Evolutionary conservation across 129 eudicot species (phyloP), one percentile per base, ranked within the genome.

Genomic region (Helianthus tuberosus): DNA sequence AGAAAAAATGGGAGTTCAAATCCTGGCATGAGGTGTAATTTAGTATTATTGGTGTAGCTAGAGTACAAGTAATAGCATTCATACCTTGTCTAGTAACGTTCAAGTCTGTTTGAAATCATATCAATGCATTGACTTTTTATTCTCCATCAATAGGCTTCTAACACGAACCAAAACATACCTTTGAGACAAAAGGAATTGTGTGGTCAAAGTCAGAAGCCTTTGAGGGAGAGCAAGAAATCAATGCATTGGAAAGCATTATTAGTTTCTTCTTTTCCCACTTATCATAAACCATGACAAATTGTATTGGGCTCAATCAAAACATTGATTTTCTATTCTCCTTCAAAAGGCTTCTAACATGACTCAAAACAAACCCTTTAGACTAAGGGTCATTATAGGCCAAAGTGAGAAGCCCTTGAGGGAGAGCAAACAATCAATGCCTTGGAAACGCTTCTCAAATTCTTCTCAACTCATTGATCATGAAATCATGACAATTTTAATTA

Each of bases 341-440:
- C 81, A 60, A 50, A 49, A 61, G 59, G 64, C 71, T 32, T 29
- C 80, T 76, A 16, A 68, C 39, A 11, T 10, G 39, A 17, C 23
- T 46, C 5, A 55, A 44, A 44, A 76, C 52, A 67, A 3, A 60
- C 55, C 72, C 68, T 66, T 36, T 8, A 16, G 11, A 17, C 17
- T 46, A 32, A 2, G 36, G 58, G 59, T 15, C 17, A 41, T 16
- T 55, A 11, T 5, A 48, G 8, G 64, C 53, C 54, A 50, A 35
- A 49, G 20, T 57, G 46, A 74, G 66, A 80, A 74, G 79, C 76
- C 79, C 79, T 79, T 79, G 83, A 79, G 79, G 83, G 83, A 79
- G 84, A 80, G 58, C 64, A 69, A 80, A 35, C 48, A 67, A 59
- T 54, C 79, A 59, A 50, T 73, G 84, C 71, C 13, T 80, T 38